A percentile compares a stretch with the other conserved stretches of the same genome.
Conservation (phyloP, 768 basidiomycete species). For the Rhodosporidiobolus odoratus region DNA sequence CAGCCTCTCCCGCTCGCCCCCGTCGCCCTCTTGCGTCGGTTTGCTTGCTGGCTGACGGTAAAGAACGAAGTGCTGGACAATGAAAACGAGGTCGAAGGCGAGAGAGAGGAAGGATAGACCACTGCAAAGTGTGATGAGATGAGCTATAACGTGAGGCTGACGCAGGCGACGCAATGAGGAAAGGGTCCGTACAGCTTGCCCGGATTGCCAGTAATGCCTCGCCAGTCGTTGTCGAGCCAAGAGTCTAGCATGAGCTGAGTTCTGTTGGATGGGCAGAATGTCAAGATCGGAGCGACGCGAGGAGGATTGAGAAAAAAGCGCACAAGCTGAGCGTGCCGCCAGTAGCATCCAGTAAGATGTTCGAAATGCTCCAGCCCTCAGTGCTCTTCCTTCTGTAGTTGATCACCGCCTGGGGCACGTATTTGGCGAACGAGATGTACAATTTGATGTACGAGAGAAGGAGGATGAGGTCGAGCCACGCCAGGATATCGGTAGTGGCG, state of each 20-base stretch:
- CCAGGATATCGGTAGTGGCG: conserved; percentile 24
- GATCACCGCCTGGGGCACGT: conserved; percentile 47
- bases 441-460: conserved; percentile 47
- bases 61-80: conserved; percentile 46
- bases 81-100: conserved; percentile 44
- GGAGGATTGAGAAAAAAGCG: not conserved
- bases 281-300: not conserved
- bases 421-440: conserved; percentile 48
- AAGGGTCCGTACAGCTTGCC: conserved; percentile 41
- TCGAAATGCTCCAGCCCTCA: conserved; percentile 44
- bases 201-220: conserved; percentile 43
- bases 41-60: conserved; percentile 30
- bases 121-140: conserved; percentile 11
- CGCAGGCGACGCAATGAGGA: not conserved
- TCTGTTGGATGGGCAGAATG: conserved; percentile 5
- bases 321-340: conserved; percentile 44
- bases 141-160: not conserved
- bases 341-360: conserved; percentile 47
- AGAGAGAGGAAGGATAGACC: conserved; percentile 43
- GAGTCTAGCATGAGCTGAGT: conserved; percentile 45
- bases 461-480: conserved; percentile 44
- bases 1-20: not conserved
- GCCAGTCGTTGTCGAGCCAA: conserved; percentile 40
- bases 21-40: not conserved
- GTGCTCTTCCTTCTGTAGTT: conserved; percentile 48